phyloP scores from a whole-genome alignment of 768 basidiomycete species.

The Mrakia hoshinonis region DNA sequence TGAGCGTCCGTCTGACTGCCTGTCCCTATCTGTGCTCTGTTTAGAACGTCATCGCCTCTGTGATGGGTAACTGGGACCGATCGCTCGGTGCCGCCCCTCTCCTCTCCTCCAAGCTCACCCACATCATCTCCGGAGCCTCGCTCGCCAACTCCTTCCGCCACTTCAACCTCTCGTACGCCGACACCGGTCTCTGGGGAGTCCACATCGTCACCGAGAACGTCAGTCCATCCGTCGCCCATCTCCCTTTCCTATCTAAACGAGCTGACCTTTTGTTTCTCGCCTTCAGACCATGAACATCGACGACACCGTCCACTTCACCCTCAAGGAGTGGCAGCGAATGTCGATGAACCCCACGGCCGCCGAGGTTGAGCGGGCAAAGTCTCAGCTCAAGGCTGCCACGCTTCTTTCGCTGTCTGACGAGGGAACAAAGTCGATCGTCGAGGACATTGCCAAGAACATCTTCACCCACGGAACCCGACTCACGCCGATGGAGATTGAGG shows the following conservation, averaged over 20 bases:
- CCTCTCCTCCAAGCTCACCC: slow-evolving; percentile 80
- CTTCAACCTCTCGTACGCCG: slow-evolving; percentile 96
- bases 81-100: slow-evolving; percentile 82
- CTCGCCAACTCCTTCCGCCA: slow-evolving; percentile 99
- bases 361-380: slow-evolving; percentile 96
- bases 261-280: slow-evolving; percentile 12
- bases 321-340: slow-evolving; percentile 95
- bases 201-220: slow-evolving; percentile 88
- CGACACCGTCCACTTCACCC: slow-evolving; percentile 84
- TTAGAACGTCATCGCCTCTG: slow-evolving; percentile 69
- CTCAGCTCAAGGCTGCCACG: slow-evolving; percentile 90
- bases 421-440: slow-evolving; percentile 92
- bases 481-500: slow-evolving; percentile 89
- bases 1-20: neutral
- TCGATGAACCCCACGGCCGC: slow-evolving; percentile 69
- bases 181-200: slow-evolving; percentile 98
- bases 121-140: slow-evolving; percentile 83
- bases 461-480: slow-evolving; percentile 84
- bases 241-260: neutral
- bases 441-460: slow-evolving; percentile 96
- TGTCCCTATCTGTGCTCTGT: neutral
- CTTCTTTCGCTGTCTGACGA: slow-evolving; percentile 65
- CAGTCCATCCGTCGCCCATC: neutral
- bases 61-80: slow-evolving; percentile 99
- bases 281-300: slow-evolving; percentile 68